Conservation (phyloP, 257 asterid genomes). For the Nicotiana benthamiana region DNA sequence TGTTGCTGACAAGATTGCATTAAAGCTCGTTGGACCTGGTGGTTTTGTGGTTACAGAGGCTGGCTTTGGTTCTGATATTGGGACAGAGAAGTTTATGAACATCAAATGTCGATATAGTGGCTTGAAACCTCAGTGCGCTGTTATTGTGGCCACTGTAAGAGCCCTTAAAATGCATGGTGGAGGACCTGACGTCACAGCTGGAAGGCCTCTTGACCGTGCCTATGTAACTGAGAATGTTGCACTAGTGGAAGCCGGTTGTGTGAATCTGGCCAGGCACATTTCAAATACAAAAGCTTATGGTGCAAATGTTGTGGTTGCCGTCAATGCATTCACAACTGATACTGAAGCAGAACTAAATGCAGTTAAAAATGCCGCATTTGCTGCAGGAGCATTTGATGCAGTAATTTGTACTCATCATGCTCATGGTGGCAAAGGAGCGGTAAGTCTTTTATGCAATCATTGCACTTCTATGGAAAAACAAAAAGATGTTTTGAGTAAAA, state of each 20-base stretch:
- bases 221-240: constrained; percentile 77
- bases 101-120: constrained; percentile 95
- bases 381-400: constrained; percentile 96
- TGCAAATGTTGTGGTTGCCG: constrained; percentile 92
- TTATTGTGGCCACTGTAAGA: constrained; percentile 87
- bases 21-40: constrained; percentile 90
- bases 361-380: constrained; percentile 60
- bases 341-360: constrained; percentile 81
- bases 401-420: constrained; percentile 94
- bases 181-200: constrained; percentile 91
- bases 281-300: constrained; percentile 78
- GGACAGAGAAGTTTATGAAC: constrained; percentile 93
- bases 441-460: constrained; percentile 27
- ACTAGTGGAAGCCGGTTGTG: constrained; percentile 94
- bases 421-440: constrained; percentile 99
- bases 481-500: background rate
- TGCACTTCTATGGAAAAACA: background rate
- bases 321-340: constrained; percentile 84
- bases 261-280: constrained; percentile 73
- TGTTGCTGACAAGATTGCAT: constrained; percentile 86
- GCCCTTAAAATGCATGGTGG: constrained; percentile 99
- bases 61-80: constrained; percentile 96
- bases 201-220: constrained; percentile 89
- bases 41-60: constrained; percentile 99
- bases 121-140: constrained; percentile 82